Percentiles rank a stretch among this genome's conserved stretches.
Evolutionary conservation across 2,329 filamentous ascomycete species (phyloP).

Genomic region (Orbilia blumenaviensis): DNA sequence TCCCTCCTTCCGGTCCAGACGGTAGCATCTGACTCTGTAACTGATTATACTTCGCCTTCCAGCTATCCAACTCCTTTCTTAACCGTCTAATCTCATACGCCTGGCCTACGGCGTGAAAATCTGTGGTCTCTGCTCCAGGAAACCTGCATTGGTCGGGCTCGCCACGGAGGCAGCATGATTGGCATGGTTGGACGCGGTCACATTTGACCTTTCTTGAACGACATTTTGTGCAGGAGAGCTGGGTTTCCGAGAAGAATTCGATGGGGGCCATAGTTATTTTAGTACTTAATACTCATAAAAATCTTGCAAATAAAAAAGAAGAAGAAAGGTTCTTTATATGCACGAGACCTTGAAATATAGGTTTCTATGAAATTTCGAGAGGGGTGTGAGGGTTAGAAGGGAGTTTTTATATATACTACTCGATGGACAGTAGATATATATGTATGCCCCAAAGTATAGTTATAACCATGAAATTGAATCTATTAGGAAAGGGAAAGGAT

Average conservation of each 20-base stretch:
- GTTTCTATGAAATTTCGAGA: background rate
- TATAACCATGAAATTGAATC: background rate
- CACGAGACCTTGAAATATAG: background rate
- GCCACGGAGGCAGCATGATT: conserved; percentile 43
- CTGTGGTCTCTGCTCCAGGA: conserved; percentile 29
- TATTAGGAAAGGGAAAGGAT: background rate
- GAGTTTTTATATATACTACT: too few relatives aligned
- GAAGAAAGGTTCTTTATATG: background rate
- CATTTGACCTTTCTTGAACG: conserved; percentile 49
- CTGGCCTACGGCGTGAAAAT: conserved; percentile 39
- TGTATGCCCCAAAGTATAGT: background rate
- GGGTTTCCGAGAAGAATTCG: background rate
- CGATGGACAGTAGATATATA: background rate
- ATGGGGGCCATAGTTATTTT: conserved; percentile 40
- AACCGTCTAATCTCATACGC: conserved; percentile 47
- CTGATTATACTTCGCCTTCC: conserved; percentile 42
- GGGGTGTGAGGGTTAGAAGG: too few relatives aligned
- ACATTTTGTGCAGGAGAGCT: conserved; percentile 52
- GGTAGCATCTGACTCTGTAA: conserved; percentile 19
- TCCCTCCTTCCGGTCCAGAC: background rate
- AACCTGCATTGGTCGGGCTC: conserved; percentile 39
- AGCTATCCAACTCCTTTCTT: conserved; percentile 40
- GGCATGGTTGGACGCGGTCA: conserved; percentile 48
- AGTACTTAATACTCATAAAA: background rate
- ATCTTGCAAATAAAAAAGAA: background rate